Base-by-base conservation (phyloP, 2,329 filamentous ascomycete genomes). In the Alternaria angustiovoidea region DNA sequence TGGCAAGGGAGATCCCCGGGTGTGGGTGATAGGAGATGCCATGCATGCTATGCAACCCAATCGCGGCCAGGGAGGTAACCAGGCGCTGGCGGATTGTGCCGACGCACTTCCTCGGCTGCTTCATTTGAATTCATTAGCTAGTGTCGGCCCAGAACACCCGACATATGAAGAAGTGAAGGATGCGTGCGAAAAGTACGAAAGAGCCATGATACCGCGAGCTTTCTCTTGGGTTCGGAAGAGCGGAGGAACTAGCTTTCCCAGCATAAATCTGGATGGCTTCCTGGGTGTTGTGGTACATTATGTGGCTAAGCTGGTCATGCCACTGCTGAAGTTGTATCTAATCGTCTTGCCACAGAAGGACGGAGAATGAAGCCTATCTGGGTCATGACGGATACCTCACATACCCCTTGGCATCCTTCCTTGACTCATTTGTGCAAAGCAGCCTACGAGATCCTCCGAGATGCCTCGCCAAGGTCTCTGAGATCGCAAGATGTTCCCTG, bases 11-110 rank as follows among this genome's bases (percentile, higher is more conserved):
- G 22, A 42, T 42, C 34, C 36, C 26, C 49, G 49, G 6, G 49
- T 52, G 22, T 52, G 49, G 49, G 30, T 52, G 18, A 41, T 52
- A 22, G 49, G 49, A 24, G 49, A 52, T 20, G 49, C 49, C 22
- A 41, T 52, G 14, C 49, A 52, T 28, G 49, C 49, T 20, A 52
- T 52, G 49, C 49, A 52, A 22, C 49, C 49, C 11, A 52, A 52
- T 28, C 49, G 49, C n/a, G 49, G 49, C 20, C 49, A 52, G 42
- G 49, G 49, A 36, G 49, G 49, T 28, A 52, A 52, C 28, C 49
- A 52, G 24, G 49, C 49, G 12, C 9, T 52, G 12, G 30, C 32
- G 3, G 49, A 52, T 28, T 39, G 34, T 18, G 49, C 36, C 16
- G 49, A 52, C 34, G 28, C 41, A 16, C 36, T 52, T 28, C 49